Percentiles rank a stretch among this genome's conserved stretches.
Evolutionary conservation across 306 rosid genomes (phyloP).

Genomic region (Delonix regia): DNA sequence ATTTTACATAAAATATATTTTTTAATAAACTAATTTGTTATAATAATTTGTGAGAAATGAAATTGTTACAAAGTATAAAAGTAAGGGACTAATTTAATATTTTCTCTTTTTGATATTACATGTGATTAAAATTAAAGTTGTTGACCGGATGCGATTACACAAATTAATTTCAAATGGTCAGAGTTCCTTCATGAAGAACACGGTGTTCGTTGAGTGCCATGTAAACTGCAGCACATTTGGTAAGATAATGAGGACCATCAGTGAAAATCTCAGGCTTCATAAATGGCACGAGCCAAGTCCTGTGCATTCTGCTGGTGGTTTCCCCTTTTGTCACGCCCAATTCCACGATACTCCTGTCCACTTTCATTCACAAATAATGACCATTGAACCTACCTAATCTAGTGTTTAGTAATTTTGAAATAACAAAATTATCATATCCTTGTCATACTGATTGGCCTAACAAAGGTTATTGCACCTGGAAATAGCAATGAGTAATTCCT

Average conservation of each 20-base stretch:
- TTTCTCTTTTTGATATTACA: too few relatives aligned
- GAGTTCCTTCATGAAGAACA: constrained; percentile 93
- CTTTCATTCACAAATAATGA: too few relatives aligned
- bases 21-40: too few relatives aligned
- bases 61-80: too few relatives aligned
- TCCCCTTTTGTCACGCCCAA: too few relatives aligned
- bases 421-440: constrained; percentile 63
- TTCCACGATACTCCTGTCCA: too few relatives aligned
- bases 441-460: constrained; percentile 70
- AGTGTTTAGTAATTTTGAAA: constrained; percentile 51
- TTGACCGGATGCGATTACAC: too few relatives aligned
- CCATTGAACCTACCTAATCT: background rate
- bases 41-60: too few relatives aligned
- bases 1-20: too few relatives aligned
- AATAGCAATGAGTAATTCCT: constrained; percentile 71
- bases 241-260: constrained; percentile 75
- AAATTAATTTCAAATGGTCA: too few relatives aligned
- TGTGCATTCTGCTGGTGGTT: constrained; percentile 65
- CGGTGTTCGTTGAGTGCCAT: constrained; percentile 91
- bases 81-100: too few relatives aligned
- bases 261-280: constrained; percentile 93
- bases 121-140: too few relatives aligned
- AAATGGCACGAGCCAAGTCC: constrained; percentile 90
- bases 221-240: constrained; percentile 82
- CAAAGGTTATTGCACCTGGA: constrained; percentile 69